Conservation (phyloP, 441 rosid genomes). For the Croton laevigatus region DNA sequence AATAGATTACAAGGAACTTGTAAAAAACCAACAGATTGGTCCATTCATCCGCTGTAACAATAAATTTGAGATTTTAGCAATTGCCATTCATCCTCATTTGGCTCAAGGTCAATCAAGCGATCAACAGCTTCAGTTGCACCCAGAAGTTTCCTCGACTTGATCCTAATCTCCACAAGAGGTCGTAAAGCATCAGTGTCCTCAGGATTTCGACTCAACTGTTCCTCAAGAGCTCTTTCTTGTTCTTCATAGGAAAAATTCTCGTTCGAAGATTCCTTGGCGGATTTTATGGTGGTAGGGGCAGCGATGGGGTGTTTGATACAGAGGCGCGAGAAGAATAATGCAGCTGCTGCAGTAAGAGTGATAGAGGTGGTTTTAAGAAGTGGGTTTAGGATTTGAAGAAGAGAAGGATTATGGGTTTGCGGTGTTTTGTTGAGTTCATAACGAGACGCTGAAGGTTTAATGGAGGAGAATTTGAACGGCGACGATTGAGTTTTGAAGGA, state of each 20-base stretch:
- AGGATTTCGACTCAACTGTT: constrained; percentile 39
- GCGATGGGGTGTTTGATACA: constrained; percentile 39
- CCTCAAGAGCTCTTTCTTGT: constrained; percentile 49
- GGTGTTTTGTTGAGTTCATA: background rate
- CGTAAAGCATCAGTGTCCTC: constrained; percentile 53
- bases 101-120: constrained; percentile 69
- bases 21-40: no score
- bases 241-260: constrained; percentile 30
- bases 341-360: constrained; percentile 58
- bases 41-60: constrained; percentile 58
- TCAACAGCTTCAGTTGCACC: constrained; percentile 55
- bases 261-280: constrained; percentile 25
- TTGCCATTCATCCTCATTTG: constrained; percentile 66
- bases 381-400: constrained; percentile 26
- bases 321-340: constrained; percentile 52
- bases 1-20: no score
- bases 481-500: constrained; percentile 22
- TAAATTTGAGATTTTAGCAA: constrained; percentile 63
- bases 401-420: constrained; percentile 28
- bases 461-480: constrained; percentile 28
- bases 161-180: constrained; percentile 60
- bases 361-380: constrained; percentile 52
- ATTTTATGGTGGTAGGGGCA: constrained; percentile 33
- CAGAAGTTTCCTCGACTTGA: constrained; percentile 48
- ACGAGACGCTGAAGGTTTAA: constrained; percentile 40